These are phyloP conservation scores for Claviceps spartinae DNA, from an alignment of 2,329 filamentous ascomycete genomes.

Conservation along the genomic window DNA sequence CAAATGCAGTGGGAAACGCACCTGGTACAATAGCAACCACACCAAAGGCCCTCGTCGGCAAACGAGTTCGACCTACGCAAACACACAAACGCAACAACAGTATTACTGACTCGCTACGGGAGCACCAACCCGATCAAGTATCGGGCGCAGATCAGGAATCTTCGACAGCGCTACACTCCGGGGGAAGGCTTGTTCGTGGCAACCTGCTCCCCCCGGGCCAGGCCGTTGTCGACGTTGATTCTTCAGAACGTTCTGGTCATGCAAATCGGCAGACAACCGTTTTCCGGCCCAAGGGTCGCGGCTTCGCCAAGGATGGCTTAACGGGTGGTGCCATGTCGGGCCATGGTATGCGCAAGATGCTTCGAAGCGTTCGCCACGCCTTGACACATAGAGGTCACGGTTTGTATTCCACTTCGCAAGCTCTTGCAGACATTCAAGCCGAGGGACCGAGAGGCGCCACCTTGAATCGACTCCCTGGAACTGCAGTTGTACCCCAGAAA, in stretches of 20 bases:
- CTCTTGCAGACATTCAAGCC: conserved; percentile 33
- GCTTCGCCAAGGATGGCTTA: conserved; percentile 31
- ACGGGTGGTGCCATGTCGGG: conserved; percentile 49
- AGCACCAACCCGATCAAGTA: conserved; percentile 42
- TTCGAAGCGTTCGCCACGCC: conserved; percentile 75
- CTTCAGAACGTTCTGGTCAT: conserved; percentile 33
- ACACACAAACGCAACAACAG: conserved; percentile 76
- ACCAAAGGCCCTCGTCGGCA: conserved; percentile 43
- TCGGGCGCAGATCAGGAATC: conserved; percentile 42
- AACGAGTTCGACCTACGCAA: conserved; percentile 42
- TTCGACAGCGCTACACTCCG: conserved; percentile 51
- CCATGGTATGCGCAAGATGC: conserved; percentile 70
- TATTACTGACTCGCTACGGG: conserved; percentile 70
- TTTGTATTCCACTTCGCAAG: conserved; percentile 30
- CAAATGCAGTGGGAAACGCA: conserved; percentile 32
- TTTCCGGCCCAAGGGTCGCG: conserved; percentile 26
- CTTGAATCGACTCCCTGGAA: conserved; percentile 44
- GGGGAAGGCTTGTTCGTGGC: conserved; percentile 76
- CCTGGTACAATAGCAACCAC: conserved; percentile 42
- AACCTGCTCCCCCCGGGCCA: conserved; percentile 72
- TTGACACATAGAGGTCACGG: conserved; percentile 48
- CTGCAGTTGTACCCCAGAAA: conserved; percentile 45
- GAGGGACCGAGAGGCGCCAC: conserved; percentile 39
- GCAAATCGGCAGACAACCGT: conserved; percentile 40
- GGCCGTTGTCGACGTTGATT: conserved; percentile 59